Percentiles rank a stretch among this genome's conserved stretches.
phyloP scores from a whole-genome alignment of 2,329 filamentous ascomycete genomes.

The Fusarium phyllophilum region DNA sequence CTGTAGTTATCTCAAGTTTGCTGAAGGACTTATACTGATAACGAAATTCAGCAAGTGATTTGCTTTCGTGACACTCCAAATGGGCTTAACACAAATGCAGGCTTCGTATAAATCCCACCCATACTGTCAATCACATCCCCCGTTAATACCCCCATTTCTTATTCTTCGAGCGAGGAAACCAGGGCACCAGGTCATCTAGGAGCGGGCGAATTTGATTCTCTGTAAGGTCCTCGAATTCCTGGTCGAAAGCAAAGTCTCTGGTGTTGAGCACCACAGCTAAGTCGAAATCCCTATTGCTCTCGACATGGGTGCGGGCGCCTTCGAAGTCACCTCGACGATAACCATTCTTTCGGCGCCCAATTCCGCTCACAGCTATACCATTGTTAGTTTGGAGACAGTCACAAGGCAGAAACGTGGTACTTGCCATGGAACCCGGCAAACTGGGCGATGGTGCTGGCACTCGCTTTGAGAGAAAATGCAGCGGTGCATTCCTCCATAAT shows the following conservation, averaged over 20 bases:
- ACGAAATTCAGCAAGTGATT: not conserved
- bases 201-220: not conserved
- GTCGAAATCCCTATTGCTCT: slow-evolving; percentile 9
- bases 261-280: slow-evolving; percentile 31
- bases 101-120: not conserved
- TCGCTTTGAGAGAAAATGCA: slow-evolving; percentile 22
- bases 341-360: not conserved
- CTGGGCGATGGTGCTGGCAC: slow-evolving; percentile 23
- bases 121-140: not conserved
- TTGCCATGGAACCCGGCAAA: slow-evolving; percentile 22
- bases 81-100: not conserved
- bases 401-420: not conserved
- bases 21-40: not conserved
- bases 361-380: slow-evolving; percentile 9
- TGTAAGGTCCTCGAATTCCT: slow-evolving; percentile 12
- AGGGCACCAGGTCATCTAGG: not conserved
- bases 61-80: too few species aligned
- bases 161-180: not conserved
- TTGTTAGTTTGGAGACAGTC: not conserved
- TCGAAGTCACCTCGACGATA: slow-evolving; percentile 12
- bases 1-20: not conserved
- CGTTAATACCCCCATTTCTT: not conserved
- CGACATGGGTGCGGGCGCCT: slow-evolving; percentile 9
- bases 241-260: slow-evolving; percentile 8
- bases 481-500: slow-evolving; percentile 36